phyloP scores from a whole-genome alignment of 805 yeast species.

The Wickerhamomyces tratensis region DNA sequence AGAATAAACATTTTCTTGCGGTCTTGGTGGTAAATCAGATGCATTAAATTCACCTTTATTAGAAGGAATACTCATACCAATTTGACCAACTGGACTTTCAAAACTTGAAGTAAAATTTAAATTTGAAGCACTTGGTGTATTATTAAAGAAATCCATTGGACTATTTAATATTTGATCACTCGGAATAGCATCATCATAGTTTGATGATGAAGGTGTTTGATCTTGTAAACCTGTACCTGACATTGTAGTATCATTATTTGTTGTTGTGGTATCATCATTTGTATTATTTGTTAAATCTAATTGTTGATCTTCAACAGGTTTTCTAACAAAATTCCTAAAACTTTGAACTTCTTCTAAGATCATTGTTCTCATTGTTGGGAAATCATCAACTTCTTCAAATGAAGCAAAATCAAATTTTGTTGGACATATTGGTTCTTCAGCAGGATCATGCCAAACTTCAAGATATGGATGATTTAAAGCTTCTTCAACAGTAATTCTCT shows the following conservation, averaged over 20 bases:
- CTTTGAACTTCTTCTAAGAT: constrained; percentile 70
- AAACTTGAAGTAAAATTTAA: constrained; percentile 10
- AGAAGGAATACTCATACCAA: constrained; percentile 36
- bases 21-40: constrained; percentile 50
- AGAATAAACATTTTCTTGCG: constrained; percentile 37
- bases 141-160: not conserved
- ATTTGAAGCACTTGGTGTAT: constrained; percentile 9
- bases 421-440: constrained; percentile 80
- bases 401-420: constrained; percentile 70
- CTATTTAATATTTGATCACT: constrained; percentile 17
- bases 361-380: constrained; percentile 64
- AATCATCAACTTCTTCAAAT: constrained; percentile 77
- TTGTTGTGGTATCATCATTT: too few relatives aligned
- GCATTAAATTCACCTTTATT: constrained; percentile 26
- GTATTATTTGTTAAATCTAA: constrained; percentile 19
- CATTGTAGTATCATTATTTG: too few relatives aligned
- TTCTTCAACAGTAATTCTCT: constrained; percentile 78
- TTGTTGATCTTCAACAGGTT: constrained; percentile 54
- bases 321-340: constrained; percentile 75
- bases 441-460: constrained; percentile 85
- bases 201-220: constrained; percentile 7
- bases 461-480: constrained; percentile 87
- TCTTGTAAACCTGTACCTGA: not conserved
- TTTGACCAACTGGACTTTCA: constrained; percentile 20
- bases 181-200: constrained; percentile 17